Percentiles rank a stretch among this genome's conserved stretches.
Conservation (phyloP, 2,329 filamentous ascomycete genomes). For the Phaeoacremonium minimum region DNA sequence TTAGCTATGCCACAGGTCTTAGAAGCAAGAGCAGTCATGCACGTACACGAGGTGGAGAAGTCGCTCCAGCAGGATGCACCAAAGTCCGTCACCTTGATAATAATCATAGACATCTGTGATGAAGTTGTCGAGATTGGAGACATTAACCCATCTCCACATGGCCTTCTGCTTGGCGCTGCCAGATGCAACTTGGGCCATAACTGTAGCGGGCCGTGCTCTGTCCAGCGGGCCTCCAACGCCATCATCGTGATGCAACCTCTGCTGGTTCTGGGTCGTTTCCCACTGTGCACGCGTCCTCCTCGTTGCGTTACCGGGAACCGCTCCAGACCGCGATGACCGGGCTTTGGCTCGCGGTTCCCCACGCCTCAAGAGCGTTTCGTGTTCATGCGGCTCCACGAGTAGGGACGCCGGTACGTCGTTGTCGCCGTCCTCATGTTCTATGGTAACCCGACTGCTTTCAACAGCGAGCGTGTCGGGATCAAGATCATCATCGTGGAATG, state of each 20-base stretch:
- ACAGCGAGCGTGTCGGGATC: slow-evolving; percentile 36
- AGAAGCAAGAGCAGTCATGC: background rate
- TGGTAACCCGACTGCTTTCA: slow-evolving; percentile 39
- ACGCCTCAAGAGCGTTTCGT: slow-evolving; percentile 14
- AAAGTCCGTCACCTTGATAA: slow-evolving; percentile 76
- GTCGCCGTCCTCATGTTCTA: slow-evolving; percentile 44
- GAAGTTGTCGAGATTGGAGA: slow-evolving; percentile 84
- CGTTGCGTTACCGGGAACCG: slow-evolving; percentile 36
- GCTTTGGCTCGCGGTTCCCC: slow-evolving; percentile 12
- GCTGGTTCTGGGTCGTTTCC: slow-evolving; percentile 49
- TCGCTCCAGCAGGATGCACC: slow-evolving; percentile 74
- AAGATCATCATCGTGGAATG: slow-evolving; percentile 46
- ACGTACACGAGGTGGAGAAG: slow-evolving; percentile 68
- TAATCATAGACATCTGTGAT: slow-evolving; percentile 83
- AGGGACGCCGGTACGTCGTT: slow-evolving; percentile 63
- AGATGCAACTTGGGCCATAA: slow-evolving; percentile 17
- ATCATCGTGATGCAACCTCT: slow-evolving; percentile 41
- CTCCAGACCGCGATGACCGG: slow-evolving; percentile 16
- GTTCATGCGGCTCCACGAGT: slow-evolving; percentile 51
- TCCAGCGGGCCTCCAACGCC: slow-evolving; percentile 12
- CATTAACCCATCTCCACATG: slow-evolving; percentile 90
- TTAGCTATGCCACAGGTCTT: slow-evolving; percentile 4
- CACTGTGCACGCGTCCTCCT: slow-evolving; percentile 45
- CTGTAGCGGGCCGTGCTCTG: slow-evolving; percentile 21
- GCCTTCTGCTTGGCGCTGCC: slow-evolving; percentile 64